Conservation (phyloP, 2,329 filamentous ascomycete species). For the Aspergillus brasiliensis region DNA sequence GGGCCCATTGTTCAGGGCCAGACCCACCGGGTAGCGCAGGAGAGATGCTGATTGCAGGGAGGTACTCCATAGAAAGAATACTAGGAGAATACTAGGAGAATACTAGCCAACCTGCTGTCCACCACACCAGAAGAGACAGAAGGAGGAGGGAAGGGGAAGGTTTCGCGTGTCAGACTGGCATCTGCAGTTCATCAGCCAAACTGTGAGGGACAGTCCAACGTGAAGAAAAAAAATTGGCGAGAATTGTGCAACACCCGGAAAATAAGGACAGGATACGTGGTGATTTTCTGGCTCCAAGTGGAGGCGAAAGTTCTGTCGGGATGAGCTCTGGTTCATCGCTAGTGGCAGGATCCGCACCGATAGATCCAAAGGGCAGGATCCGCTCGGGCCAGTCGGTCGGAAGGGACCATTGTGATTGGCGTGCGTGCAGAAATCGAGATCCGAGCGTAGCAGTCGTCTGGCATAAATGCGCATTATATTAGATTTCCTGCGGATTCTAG, state of each 20-base stretch:
- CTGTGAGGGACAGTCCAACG: constrained; percentile 3
- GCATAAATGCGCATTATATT: background rate
- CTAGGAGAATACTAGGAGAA: background rate
- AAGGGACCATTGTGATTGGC: background rate
- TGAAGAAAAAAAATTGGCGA: background rate
- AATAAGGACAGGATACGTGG: background rate
- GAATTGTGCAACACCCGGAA: background rate
- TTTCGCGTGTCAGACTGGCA: background rate
- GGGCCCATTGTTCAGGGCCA: background rate
- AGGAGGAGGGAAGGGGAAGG: too few species aligned
- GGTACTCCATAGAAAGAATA: background rate
- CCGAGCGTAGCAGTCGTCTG: background rate
- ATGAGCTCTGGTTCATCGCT: background rate
- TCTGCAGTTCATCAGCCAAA: background rate
- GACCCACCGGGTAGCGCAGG: background rate
- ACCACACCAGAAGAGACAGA: too few species aligned
- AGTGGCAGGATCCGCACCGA: background rate
- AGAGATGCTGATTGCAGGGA: too few species aligned
- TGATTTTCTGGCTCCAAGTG: background rate
- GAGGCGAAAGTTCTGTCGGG: background rate
- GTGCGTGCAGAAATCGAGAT: background rate
- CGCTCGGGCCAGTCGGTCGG: background rate
- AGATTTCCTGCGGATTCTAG: background rate
- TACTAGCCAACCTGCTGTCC: too few species aligned
- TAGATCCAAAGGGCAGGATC: background rate